Percentiles rank a stretch among this genome's conserved stretches.
phyloP scores from a whole-genome alignment of 2,329 filamentous ascomycete genomes.

The Colletotrichum sp. region DNA sequence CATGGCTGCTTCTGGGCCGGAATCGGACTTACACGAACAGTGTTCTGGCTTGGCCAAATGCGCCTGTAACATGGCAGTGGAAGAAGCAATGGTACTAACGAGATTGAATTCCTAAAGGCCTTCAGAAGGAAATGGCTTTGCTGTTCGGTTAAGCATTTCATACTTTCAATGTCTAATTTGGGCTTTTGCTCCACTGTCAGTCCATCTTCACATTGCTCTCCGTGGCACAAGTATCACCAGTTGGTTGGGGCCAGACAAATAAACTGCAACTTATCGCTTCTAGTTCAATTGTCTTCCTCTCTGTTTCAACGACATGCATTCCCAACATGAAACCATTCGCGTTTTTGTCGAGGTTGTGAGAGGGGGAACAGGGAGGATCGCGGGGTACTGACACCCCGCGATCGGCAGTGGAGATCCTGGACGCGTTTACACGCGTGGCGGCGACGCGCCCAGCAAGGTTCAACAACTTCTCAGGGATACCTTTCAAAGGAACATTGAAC shows the following conservation, averaged over 20 bases:
- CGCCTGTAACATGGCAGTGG: background rate
- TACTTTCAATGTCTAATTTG: background rate
- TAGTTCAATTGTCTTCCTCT: background rate
- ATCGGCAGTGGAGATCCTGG: background rate
- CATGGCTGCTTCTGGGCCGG: background rate
- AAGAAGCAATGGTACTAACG: background rate
- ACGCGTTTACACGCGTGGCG: background rate
- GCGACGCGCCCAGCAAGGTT: background rate
- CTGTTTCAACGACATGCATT: background rate
- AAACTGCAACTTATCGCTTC: background rate
- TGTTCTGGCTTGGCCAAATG: background rate
- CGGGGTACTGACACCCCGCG: background rate
- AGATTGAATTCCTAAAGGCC: background rate
- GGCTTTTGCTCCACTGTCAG: background rate
- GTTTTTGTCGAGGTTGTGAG: background rate
- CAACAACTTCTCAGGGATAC: background rate
- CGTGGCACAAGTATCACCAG: background rate
- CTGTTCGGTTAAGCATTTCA: background rate
- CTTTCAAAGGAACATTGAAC: background rate
- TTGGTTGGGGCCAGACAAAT: background rate
- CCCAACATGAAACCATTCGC: background rate
- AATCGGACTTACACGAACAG: background rate
- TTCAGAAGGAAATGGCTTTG: background rate
- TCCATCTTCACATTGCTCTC: background rate
- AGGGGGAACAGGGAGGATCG: background rate